phyloP scores from a whole-genome alignment of 148 eudicot species.

The Nyssa sinensis region DNA sequence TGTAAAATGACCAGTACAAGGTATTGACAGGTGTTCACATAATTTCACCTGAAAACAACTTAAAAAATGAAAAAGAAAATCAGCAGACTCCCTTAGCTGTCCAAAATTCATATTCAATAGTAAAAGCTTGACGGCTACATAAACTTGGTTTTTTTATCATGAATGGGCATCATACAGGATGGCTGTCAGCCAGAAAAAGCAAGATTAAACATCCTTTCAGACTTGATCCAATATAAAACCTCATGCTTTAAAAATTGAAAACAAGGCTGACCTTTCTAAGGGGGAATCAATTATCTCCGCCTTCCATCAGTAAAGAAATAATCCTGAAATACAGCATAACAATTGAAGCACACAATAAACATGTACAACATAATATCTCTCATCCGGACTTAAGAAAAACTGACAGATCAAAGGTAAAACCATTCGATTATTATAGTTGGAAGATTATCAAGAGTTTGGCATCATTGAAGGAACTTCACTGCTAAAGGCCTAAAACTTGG shows the following conservation, averaged over 20 bases:
- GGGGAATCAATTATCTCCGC: slow-evolving; percentile 79
- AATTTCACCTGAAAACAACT: slow-evolving; percentile 79
- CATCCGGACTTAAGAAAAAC: background rate
- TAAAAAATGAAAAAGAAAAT: too few relatives aligned
- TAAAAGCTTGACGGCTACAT: background rate
- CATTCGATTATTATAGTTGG: background rate
- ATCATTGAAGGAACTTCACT: slow-evolving; percentile 99
- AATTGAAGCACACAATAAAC: too few relatives aligned
- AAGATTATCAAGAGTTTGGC: slow-evolving; percentile 85
- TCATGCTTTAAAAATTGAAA: background rate
- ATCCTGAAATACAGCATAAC: slow-evolving; percentile 51
- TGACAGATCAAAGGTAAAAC: background rate
- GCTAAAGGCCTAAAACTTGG: slow-evolving; percentile 94
- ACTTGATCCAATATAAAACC: background rate
- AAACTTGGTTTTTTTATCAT: background rate
- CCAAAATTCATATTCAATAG: too few relatives aligned
- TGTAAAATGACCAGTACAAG: background rate
- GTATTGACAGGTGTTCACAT: background rate
- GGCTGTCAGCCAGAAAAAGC: too few relatives aligned
- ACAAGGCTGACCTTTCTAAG: slow-evolving; percentile 67
- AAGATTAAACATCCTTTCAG: background rate
- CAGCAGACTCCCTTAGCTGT: too few relatives aligned
- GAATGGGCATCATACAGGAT: slow-evolving; percentile 4
- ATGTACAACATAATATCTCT: slow-evolving; percentile 2
- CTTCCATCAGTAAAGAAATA: slow-evolving; percentile 95